Conservation (phyloP, 768 basidiomycete genomes). For the Gyrodon lividus region DNA sequence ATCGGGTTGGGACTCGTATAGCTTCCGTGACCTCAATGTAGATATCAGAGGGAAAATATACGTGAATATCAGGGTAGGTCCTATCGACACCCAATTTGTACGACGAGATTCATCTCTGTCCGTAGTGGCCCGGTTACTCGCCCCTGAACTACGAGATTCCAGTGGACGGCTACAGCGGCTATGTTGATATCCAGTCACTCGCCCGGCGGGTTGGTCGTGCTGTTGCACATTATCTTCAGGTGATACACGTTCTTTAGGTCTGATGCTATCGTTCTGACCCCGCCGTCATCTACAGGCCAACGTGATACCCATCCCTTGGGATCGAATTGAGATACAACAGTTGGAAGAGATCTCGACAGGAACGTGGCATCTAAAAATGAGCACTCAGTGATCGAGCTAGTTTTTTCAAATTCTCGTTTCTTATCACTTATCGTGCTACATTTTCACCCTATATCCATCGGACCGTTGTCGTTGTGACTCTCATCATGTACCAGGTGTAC, state of each 20-base stretch:
- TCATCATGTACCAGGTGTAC: slow-evolving; percentile 8
- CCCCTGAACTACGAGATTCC: slow-evolving; percentile 76
- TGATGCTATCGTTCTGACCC: slow-evolving; percentile 8
- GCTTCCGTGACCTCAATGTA: slow-evolving; percentile 63
- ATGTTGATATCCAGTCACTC: slow-evolving; percentile 63
- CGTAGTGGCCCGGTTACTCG: slow-evolving; percentile 68
- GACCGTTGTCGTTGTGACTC: slow-evolving; percentile 3
- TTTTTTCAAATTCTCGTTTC: slow-evolving; percentile 2
- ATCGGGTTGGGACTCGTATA: slow-evolving; percentile 62
- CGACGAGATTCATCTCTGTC: slow-evolving; percentile 1
- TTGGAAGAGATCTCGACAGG: slow-evolving; percentile 68
- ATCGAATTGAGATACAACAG: slow-evolving; percentile 66
- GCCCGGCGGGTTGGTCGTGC: slow-evolving; percentile 68
- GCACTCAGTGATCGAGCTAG: slow-evolving; percentile 21
- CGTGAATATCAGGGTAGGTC: slow-evolving; percentile 59
- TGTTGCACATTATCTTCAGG: slow-evolving; percentile 75
- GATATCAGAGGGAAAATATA: slow-evolving; percentile 58
- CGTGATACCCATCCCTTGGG: slow-evolving; percentile 66
- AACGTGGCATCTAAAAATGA: slow-evolving; percentile 69
- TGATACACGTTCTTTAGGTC: slow-evolving; percentile 24
- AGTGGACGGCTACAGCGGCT: slow-evolving; percentile 63
- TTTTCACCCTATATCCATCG: slow-evolving; percentile 5
- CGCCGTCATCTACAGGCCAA: slow-evolving; percentile 47
- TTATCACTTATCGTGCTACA: slow-evolving; percentile 10
- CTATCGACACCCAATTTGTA: not conserved